Evolutionary conservation across 179 eudicot genomes (phyloP).

Genomic region (Beta macrorhiza): DNA sequence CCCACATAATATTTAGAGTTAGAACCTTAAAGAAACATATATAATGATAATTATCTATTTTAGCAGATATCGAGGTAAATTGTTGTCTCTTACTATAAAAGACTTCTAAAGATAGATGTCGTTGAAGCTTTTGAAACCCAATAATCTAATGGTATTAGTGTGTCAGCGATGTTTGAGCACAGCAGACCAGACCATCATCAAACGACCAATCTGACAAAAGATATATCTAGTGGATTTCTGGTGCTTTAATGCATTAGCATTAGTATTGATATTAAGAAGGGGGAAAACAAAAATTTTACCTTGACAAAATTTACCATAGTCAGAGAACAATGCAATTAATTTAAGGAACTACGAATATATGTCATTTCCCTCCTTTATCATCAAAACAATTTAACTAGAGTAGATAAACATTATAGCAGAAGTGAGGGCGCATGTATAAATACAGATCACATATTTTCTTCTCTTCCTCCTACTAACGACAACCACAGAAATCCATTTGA

Average conservation of each 20-base stretch:
- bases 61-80: too few relatives aligned
- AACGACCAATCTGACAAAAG: background rate
- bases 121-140: too few relatives aligned
- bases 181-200: slow-evolving; percentile 5
- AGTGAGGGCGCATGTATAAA: slow-evolving; percentile 34
- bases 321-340: background rate
- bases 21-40: too few relatives aligned
- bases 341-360: slow-evolving; percentile 19
- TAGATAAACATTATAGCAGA: slow-evolving; percentile 21
- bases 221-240: background rate
- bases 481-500: slow-evolving; percentile 41
- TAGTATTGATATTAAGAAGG: too few relatives aligned
- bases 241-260: background rate
- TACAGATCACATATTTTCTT: slow-evolving; percentile 57
- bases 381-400: slow-evolving; percentile 24
- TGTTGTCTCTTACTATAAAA: too few relatives aligned
- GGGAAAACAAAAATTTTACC: background rate
- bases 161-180: slow-evolving; percentile 19
- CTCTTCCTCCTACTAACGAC: slow-evolving; percentile 41
- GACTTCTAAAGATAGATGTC: too few relatives aligned
- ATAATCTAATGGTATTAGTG: background rate
- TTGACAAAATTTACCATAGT: background rate
- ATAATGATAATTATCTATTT: too few relatives aligned
- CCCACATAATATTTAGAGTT: too few relatives aligned
- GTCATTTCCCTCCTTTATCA: slow-evolving; percentile 8